Base-by-base conservation (phyloP, 2,329 filamentous ascomycete genomes). In the Cercospora sesami region DNA sequence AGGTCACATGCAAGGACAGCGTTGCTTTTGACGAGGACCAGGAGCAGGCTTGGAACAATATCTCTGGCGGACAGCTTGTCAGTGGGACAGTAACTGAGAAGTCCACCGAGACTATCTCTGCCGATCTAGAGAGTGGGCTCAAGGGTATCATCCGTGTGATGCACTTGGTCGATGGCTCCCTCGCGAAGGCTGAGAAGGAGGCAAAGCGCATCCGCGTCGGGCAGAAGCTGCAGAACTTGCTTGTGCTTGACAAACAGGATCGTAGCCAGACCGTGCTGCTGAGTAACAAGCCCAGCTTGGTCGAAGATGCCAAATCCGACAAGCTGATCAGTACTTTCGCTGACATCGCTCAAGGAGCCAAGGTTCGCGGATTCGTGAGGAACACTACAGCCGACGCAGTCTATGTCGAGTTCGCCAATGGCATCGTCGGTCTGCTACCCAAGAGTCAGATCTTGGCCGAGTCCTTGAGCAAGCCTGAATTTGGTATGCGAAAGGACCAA, bases 1-100 rank as follows among this genome's bases (percentile, higher is more conserved):
- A 92, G 42, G 91, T 99, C 4, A 96, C 94, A 21, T 99, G 95
- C 85, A 97, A 96, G 80, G 93, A 97, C 73, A 91, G 92, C 8
- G 87, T 89, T 28, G 87, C 88, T 0, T 92, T 95, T 74, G 91
- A 91, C 9, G 89, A 92, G 45, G 91, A 91, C 75, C 92, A 95
- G 76, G 87, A 88, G 68, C 81, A 82, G 51, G 91, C 91, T 1
- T 88, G 96, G 73, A 89, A 91, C 75, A 87, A 87, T 48, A 83
- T 98, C 23, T 85, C 89, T 68, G 82, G 92, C 48, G 94, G 94
- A 39, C 85, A 90, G 63, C 77, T 94, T 51, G 90, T 97, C 10
- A 88, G 89, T 36, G 95, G 90, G 60, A 91, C 88, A 59, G 92
- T 84, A 3, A 76, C 81, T 4, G 81, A 82, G 61, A 83, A 83